phyloP scores from a whole-genome alignment of 306 rosid genomes.

The Pyrus pyrifolia region DNA sequence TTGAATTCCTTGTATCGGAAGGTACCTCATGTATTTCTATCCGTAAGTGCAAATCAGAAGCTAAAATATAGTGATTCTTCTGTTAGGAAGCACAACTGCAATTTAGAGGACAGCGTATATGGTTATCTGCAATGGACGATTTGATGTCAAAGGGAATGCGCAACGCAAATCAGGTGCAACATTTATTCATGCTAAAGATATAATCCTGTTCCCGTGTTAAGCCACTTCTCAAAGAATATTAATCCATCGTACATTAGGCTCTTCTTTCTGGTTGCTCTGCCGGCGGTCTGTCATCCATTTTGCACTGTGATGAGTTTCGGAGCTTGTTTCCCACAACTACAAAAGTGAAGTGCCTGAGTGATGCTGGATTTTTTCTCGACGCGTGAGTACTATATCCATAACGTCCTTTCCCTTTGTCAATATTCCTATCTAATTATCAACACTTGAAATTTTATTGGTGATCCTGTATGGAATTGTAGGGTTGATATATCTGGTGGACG shows the following conservation, averaged over 20 bases:
- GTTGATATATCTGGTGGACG: slow-evolving; percentile 57
- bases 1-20: too few species aligned
- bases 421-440: background rate
- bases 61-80: background rate
- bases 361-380: slow-evolving; percentile 77
- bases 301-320: slow-evolving; percentile 73
- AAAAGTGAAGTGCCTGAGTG: slow-evolving; percentile 79
- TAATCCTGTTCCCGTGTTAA: background rate
- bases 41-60: background rate
- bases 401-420: background rate
- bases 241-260: slow-evolving; percentile 15
- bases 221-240: background rate
- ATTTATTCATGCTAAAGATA: background rate
- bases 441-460: background rate
- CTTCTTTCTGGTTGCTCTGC: slow-evolving; percentile 90
- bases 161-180: slow-evolving; percentile 37
- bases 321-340: slow-evolving; percentile 43
- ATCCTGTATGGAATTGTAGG: slow-evolving; percentile 24
- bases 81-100: slow-evolving; percentile 52
- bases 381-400: slow-evolving; percentile 14
- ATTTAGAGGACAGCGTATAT: slow-evolving; percentile 75
- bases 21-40: background rate
- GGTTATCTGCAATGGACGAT: slow-evolving; percentile 70
- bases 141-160: slow-evolving; percentile 72
- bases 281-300: slow-evolving; percentile 70